Evolutionary conservation across 75 land plant species (phyloP), one percentile per base, ranked within the genome.

Genomic region (Cupressus sempervirens): DNA sequence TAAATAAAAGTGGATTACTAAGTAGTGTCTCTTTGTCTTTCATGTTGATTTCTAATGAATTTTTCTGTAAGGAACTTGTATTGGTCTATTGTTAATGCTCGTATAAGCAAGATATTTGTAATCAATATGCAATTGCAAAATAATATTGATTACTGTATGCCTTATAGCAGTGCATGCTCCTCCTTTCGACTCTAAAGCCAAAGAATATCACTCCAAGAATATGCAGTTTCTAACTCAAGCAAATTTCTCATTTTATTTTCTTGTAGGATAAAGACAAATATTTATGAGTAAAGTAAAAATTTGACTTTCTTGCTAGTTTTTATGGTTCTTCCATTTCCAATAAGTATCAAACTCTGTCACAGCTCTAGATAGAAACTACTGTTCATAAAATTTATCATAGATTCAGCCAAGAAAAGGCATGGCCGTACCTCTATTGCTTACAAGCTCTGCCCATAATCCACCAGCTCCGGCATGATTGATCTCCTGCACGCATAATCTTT

Each of bases 391-490:
- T 32, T 16, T 30, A 54, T 83, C 84, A 74, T 43, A 15, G 32
- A 43, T 15, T 65, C 43, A 84, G 56, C n/a, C 52, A 5, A 68
- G 84, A 32, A 36, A 70, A 56, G 58, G 45, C 32, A 23, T 23
- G 8, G 68, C 48, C 56, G 62, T 58, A 96, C 99, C 99, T 90
- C 99, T 90, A 84, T 98, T 98, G 85, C 90, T 91, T 7, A 98
- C 95, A 88, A 98, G 98, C 91, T 98, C 99, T 65, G 98, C 98
- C 99, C 99, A 98, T 29, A 98, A 45, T 11, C 99, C 99, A 67
- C 99, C 99, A 86, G 94, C 92, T 34, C 99, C 99, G 7, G 99
- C 96, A 90, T 98, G 99, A 85, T 98, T 98, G 79, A 98, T 96
- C 85, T 98, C 99, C 99, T 98, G 91, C 52, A 84, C 70, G 79